A percentile compares a stretch with the other conserved stretches of the same genome.
phyloP scores from a whole-genome alignment of 352 stramenopile species.

The Globisporangium yorkense region DNA sequence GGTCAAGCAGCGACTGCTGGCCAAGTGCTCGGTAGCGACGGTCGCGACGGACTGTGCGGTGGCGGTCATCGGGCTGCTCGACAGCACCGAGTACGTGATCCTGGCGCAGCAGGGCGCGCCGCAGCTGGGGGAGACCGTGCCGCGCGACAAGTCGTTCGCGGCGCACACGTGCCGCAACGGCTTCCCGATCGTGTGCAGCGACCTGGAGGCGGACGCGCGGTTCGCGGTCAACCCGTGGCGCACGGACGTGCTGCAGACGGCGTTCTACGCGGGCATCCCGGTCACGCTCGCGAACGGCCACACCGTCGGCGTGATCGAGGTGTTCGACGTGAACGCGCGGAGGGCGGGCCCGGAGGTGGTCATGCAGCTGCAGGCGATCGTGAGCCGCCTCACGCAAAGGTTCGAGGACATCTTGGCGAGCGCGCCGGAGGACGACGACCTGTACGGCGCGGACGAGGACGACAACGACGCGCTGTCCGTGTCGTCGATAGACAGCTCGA shows the following conservation, averaged over 20 bases:
- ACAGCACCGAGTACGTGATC: conserved; percentile 65
- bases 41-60: conserved; percentile 70
- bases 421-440: conserved; percentile 4
- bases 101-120: conserved; percentile 35
- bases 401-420: conserved; percentile 42
- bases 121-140: conserved; percentile 29
- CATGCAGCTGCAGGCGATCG: conserved; percentile 47
- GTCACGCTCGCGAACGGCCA: conserved; percentile 43
- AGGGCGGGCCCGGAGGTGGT: conserved; percentile 45
- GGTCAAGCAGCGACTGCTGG: conserved; percentile 43
- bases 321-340: conserved; percentile 35
- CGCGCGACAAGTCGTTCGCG: conserved; percentile 47
- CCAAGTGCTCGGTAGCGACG: conserved; percentile 77
- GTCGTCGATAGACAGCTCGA: conserved; percentile 17
- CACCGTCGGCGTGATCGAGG: conserved; percentile 54
- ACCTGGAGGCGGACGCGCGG: conserved; percentile 38
- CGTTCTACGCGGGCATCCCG: conserved; percentile 70
- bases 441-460: conserved; percentile 2
- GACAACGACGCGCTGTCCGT: conserved; percentile 13
- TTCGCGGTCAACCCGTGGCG: conserved; percentile 47
- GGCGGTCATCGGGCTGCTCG: conserved; percentile 62
- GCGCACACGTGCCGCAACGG: conserved; percentile 48
- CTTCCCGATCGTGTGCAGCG: conserved; percentile 49
- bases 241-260: conserved; percentile 28
- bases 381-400: conserved; percentile 42